A percentile compares a stretch with the other conserved stretches of the same genome.
Conservation (phyloP, 768 basidiomycete species). For the Amanita pallidorosea region DNA sequence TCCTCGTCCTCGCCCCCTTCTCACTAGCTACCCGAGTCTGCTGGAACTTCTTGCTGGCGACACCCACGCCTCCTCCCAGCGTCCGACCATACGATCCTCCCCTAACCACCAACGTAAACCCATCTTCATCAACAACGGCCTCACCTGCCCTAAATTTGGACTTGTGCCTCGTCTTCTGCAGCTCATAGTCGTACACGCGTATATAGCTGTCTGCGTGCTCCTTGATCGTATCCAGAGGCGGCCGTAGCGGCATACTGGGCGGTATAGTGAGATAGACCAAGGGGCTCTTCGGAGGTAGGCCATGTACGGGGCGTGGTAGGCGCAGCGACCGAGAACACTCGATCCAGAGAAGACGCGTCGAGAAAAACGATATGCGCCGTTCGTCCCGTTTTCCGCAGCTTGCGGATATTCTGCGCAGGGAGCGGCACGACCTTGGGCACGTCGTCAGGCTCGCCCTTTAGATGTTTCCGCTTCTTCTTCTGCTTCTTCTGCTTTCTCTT, state of each 20-base stretch:
- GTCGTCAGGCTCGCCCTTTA: slow-evolving; percentile 6
- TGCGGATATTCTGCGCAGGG: slow-evolving; percentile 42
- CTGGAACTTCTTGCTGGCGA: slow-evolving; percentile 58
- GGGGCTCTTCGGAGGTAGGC: slow-evolving; percentile 40
- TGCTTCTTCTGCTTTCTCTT: slow-evolving; percentile 22
- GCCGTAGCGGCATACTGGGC: slow-evolving; percentile 57
- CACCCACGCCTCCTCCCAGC: slow-evolving; percentile 65
- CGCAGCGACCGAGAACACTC: slow-evolving; percentile 11
- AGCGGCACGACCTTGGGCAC: slow-evolving; percentile 51
- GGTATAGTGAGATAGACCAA: slow-evolving; percentile 63
- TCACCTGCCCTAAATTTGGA: slow-evolving; percentile 73
- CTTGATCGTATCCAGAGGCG: slow-evolving; percentile 62
- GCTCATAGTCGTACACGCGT: slow-evolving; percentile 64
- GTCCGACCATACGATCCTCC: slow-evolving; percentile 87
- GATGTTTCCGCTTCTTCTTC: slow-evolving; percentile 19
- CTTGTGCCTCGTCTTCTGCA: slow-evolving; percentile 47
- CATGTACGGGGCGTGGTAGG: slow-evolving; percentile 61
- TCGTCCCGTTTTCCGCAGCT: slow-evolving; percentile 48
- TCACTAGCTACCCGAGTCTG: slow-evolving; percentile 41
- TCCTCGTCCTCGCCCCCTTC: slow-evolving; percentile 36
- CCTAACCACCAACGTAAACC: slow-evolving; percentile 89
- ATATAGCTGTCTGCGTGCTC: slow-evolving; percentile 76
- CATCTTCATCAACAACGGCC: slow-evolving; percentile 87
- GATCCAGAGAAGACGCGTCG: slow-evolving; percentile 60
- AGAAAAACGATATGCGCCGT: slow-evolving; percentile 66